phyloP scores from a whole-genome alignment of 805 yeast species.

The Barnettozyma salicaria region DNA sequence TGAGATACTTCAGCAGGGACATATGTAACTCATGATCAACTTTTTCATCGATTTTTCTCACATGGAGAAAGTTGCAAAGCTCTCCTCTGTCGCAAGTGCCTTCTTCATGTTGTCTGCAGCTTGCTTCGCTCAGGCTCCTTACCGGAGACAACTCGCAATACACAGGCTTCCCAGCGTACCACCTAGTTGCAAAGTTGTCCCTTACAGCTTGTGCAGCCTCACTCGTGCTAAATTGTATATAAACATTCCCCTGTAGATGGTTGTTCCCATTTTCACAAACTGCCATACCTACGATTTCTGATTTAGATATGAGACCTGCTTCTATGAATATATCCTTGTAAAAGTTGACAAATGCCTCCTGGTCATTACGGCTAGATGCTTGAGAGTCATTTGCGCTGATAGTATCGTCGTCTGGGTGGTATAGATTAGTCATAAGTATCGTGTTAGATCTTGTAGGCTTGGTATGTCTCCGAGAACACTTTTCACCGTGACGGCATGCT shows the following conservation, averaged over 20 bases:
- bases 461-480: slow-evolving; percentile 69
- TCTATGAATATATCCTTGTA: slow-evolving; percentile 70
- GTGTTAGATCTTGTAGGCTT: slow-evolving; percentile 63
- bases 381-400: neutral
- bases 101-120: slow-evolving; percentile 71
- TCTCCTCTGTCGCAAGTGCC: slow-evolving; percentile 71
- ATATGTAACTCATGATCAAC: slow-evolving; percentile 37
- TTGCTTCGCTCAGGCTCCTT: slow-evolving; percentile 58
- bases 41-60: slow-evolving; percentile 46
- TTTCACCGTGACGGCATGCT: slow-evolving; percentile 89
- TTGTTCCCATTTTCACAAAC: slow-evolving; percentile 81
- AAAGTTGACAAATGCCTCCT: slow-evolving; percentile 48
- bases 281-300: slow-evolving; percentile 52
- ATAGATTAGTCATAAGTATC: slow-evolving; percentile 57
- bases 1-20: slow-evolving; percentile 32
- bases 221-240: slow-evolving; percentile 51
- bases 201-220: slow-evolving; percentile 57
- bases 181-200: slow-evolving; percentile 60
- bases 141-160: slow-evolving; percentile 79
- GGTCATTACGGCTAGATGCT: slow-evolving; percentile 31
- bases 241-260: slow-evolving; percentile 83
- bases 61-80: slow-evolving; percentile 83
- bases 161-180: slow-evolving; percentile 78
- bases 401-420: slow-evolving; percentile 44
- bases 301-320: slow-evolving; percentile 35